Evolutionary conservation across 208 protist genomes (phyloP).

Genomic region (Crithidia fasciculata): DNA sequence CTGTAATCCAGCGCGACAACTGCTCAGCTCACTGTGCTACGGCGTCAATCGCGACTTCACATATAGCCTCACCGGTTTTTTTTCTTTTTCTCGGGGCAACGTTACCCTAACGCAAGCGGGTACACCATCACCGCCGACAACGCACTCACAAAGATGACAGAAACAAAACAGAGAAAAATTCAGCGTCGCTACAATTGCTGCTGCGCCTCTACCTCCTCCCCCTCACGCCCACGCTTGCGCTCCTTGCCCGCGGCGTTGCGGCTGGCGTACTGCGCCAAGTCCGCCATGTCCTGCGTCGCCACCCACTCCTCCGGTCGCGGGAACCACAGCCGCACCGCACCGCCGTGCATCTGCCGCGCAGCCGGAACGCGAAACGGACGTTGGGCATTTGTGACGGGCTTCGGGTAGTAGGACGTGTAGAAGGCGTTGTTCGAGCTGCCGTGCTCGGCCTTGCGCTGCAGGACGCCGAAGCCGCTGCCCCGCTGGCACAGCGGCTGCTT

Average conservation of each 20-base stretch:
- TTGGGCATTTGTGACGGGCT: slow-evolving; percentile 36
- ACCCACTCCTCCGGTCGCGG: slow-evolving; percentile 66
- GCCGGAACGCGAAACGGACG: slow-evolving; percentile 64
- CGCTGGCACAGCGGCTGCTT: slow-evolving; percentile 59
- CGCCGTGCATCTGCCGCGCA: slow-evolving; percentile 35
- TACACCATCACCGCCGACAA: too few species aligned
- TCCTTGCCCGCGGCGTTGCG: slow-evolving; percentile 27
- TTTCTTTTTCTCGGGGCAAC: too few species aligned
- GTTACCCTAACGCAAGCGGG: too few species aligned
- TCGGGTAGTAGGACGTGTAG: slow-evolving; percentile 55
- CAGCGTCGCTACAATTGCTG: not conserved
- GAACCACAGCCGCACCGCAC: slow-evolving; percentile 57
- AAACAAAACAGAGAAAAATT: too few species aligned
- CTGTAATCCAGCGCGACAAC: too few species aligned
- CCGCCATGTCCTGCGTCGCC: slow-evolving; percentile 56
- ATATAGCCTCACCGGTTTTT: too few species aligned
- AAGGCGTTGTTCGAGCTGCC: slow-evolving; percentile 17
- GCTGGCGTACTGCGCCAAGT: slow-evolving; percentile 42
- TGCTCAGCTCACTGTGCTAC: too few species aligned
- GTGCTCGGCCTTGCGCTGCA: slow-evolving; percentile 37
- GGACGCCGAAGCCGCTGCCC: slow-evolving; percentile 59
- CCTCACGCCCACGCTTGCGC: slow-evolving; percentile 40
- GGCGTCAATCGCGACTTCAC: too few species aligned
- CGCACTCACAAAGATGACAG: too few species aligned
- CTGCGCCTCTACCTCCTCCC: not conserved